Evolutionary conservation across 495 filamentous ascomycete species (phyloP).

Genomic region (Collariella sp.): DNA sequence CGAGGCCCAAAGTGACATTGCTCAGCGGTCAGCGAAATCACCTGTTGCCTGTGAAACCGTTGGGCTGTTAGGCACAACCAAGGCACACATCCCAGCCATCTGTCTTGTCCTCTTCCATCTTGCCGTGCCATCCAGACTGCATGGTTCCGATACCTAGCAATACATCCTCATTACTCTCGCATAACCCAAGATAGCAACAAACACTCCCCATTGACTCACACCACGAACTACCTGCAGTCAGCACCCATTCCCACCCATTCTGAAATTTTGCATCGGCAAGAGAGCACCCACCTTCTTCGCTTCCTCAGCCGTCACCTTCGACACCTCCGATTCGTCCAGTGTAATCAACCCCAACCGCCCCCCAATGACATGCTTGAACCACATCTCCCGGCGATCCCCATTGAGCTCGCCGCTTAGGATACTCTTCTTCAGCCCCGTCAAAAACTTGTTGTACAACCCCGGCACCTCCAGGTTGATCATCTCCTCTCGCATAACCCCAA

Average conservation of each 20-base stretch:
- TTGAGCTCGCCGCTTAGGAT: conserved; percentile 63
- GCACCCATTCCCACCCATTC: neutral
- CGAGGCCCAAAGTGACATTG: too few species aligned
- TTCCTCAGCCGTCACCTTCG: conserved; percentile 57
- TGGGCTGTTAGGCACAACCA: too few species aligned
- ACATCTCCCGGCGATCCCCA: conserved; percentile 76
- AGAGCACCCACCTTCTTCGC: conserved; percentile 48
- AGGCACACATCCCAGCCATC: too few species aligned
- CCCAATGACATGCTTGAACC: conserved; percentile 57
- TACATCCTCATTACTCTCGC: too few species aligned
- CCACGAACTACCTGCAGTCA: conserved; percentile 3
- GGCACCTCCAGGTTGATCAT: conserved; percentile 70
- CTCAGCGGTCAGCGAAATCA: too few species aligned
- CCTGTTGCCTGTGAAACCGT: too few species aligned
- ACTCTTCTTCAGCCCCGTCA: conserved; percentile 62
- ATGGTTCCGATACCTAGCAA: too few species aligned
- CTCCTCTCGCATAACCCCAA: conserved; percentile 71
- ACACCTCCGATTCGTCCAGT: conserved; percentile 47
- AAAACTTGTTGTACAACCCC: conserved; percentile 64
- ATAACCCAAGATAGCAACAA: too few species aligned
- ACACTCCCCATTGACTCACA: neutral
- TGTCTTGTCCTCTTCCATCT: too few species aligned
- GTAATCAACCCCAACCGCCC: conserved; percentile 68
- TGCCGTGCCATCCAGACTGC: too few species aligned
- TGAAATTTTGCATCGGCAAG: neutral